These are phyloP conservation scores for Beauveria scarabaeidicola DNA, from an alignment of 2,329 filamentous ascomycete species.

Conservation along the genomic window DNA sequence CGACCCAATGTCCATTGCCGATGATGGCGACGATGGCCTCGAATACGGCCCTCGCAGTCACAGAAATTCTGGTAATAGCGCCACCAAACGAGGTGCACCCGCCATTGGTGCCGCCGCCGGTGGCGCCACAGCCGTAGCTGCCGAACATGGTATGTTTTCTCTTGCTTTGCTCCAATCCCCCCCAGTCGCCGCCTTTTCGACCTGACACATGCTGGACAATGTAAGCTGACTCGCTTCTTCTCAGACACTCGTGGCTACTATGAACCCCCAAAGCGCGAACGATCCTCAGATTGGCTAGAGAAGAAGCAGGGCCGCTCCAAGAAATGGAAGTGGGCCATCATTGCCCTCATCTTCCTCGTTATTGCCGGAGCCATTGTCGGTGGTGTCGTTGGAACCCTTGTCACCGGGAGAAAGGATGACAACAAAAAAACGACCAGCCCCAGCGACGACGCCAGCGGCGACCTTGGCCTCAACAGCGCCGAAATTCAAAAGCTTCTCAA, in stretches of 20 bases:
- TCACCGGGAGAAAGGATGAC: conserved; percentile 44
- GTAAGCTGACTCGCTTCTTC: too few relatives aligned
- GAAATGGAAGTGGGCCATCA: conserved; percentile 63
- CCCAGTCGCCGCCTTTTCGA: not conserved
- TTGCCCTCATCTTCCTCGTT: conserved; percentile 53
- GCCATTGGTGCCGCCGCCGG: conserved; percentile 31
- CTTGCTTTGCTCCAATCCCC: not conserved
- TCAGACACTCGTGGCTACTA: conserved; percentile 22
- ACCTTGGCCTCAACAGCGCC: conserved; percentile 62
- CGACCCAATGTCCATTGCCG: conserved; percentile 71
- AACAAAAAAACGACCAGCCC: conserved; percentile 16
- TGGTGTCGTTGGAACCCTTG: conserved; percentile 64
- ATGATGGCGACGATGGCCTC: conserved; percentile 83
- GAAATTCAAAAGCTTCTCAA: conserved; percentile 78
- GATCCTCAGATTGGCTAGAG: conserved; percentile 54
- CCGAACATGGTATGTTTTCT: conserved; percentile 9
- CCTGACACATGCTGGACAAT: too few relatives aligned
- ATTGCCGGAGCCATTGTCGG: conserved; percentile 64
- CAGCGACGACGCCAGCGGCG: conserved; percentile 29
- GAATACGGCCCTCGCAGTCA: conserved; percentile 37
- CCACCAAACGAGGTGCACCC: conserved; percentile 37
- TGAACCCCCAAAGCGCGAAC: conserved; percentile 42
- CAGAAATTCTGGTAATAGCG: conserved; percentile 52
- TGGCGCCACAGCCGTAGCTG: conserved; percentile 35
- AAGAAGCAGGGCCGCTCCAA: conserved; percentile 51